Evolutionary conservation across 2,329 filamentous ascomycete species (phyloP).

Genomic region (Colletotrichum paranaense): DNA sequence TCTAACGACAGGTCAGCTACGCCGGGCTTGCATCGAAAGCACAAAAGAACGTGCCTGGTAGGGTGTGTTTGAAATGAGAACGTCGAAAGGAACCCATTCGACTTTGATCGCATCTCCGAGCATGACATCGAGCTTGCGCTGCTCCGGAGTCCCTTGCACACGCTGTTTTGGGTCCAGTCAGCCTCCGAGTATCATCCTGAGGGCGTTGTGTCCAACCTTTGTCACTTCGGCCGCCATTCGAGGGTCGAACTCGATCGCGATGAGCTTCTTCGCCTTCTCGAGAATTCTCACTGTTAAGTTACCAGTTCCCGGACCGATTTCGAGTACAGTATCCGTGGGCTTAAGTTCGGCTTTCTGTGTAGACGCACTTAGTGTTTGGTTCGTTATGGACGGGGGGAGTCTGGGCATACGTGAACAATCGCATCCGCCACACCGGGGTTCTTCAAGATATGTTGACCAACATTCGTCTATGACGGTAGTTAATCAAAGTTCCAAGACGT

Average conservation of each 20-base stretch:
- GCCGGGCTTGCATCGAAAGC: neutral
- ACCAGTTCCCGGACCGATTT: constrained; percentile 91
- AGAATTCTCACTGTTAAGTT: constrained; percentile 92
- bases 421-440: constrained; percentile 86
- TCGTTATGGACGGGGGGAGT: neutral
- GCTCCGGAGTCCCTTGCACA: constrained; percentile 88
- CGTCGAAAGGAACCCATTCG: constrained; percentile 75
- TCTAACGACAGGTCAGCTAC: constrained; percentile 57
- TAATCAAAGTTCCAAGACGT: constrained; percentile 46
- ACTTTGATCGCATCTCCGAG: constrained; percentile 78
- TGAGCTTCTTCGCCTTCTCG: constrained; percentile 83
- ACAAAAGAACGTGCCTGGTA: constrained; percentile 62
- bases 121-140: constrained; percentile 86
- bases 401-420: constrained; percentile 55
- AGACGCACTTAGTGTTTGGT: constrained; percentile 27
- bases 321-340: constrained; percentile 89
- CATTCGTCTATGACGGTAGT: constrained; percentile 22
- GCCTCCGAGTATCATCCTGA: constrained; percentile 52
- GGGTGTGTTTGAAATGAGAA: constrained; percentile 78
- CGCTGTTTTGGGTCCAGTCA: constrained; percentile 75
- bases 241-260: constrained; percentile 93
- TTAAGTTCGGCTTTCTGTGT: constrained; percentile 88
- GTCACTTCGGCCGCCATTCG: constrained; percentile 96
- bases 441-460: constrained; percentile 83
- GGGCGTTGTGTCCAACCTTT: constrained; percentile 61